Evolutionary conservation across 805 yeast genomes (phyloP).

Genomic region (Jamesozyma spencerorum): DNA sequence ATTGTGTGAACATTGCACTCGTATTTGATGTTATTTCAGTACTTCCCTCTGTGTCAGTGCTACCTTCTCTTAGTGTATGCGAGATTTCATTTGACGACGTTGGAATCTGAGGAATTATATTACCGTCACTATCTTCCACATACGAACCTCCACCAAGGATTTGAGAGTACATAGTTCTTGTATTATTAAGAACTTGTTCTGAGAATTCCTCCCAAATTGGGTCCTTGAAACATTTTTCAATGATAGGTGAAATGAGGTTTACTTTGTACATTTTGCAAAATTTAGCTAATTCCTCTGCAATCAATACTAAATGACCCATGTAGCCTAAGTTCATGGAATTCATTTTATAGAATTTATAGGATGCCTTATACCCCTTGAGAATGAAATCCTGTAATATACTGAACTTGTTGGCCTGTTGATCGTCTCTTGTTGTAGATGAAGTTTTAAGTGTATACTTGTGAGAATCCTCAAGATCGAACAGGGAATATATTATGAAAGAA

Average conservation of each 20-base stretch:
- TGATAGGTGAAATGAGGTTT: conserved; percentile 26
- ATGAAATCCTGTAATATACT: conserved; percentile 50
- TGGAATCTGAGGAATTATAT: conserved; percentile 20
- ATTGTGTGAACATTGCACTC: background rate
- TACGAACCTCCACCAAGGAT: conserved; percentile 31
- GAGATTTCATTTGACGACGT: background rate
- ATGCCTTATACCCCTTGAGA: conserved; percentile 50
- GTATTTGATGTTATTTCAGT: background rate
- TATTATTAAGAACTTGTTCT: conserved; percentile 25
- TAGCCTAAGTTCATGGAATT: conserved; percentile 73
- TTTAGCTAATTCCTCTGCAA: conserved; percentile 93
- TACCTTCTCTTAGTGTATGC: too few relatives aligned
- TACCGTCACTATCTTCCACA: conserved; percentile 25
- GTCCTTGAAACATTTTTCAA: conserved; percentile 16
- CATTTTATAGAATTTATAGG: conserved; percentile 50
- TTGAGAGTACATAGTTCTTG: conserved; percentile 30
- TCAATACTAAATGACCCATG: conserved; percentile 92
- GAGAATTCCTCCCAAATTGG: conserved; percentile 24
- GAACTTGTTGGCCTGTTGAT: conserved; percentile 35
- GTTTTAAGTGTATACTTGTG: conserved; percentile 7
- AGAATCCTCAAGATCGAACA: conserved; percentile 21
- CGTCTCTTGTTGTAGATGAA: background rate
- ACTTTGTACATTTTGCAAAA: conserved; percentile 42
- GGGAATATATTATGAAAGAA: conserved; percentile 48
- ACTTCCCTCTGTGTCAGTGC: background rate